Percentiles rank a stretch among this genome's conserved stretches.
Conservation (phyloP, 2,329 filamentous ascomycete genomes). For the Lithohypha guttulata region DNA sequence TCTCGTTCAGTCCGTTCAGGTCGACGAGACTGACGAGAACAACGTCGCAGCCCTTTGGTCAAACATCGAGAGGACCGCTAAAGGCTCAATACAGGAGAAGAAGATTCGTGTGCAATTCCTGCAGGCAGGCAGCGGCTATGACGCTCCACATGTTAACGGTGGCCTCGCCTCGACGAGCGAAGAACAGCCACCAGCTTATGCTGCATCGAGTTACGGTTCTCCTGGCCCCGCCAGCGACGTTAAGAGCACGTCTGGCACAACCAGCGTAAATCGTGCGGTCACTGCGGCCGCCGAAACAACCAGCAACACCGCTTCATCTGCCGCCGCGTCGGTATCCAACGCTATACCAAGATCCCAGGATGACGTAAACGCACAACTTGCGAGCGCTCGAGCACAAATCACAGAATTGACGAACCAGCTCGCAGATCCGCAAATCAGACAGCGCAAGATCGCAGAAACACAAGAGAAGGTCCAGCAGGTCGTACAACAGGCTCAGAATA, state of each 20-base stretch:
- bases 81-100: constrained; percentile 72
- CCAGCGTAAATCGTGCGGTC: constrained; percentile 20
- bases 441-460: constrained; percentile 57
- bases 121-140: constrained; percentile 49
- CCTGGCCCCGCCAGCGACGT: constrained; percentile 33
- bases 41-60: constrained; percentile 78
- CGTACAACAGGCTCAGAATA: constrained; percentile 44
- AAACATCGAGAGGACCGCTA: constrained; percentile 61
- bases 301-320: constrained; percentile 30
- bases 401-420: constrained; percentile 53
- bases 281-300: constrained; percentile 23
- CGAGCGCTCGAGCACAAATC: constrained; percentile 64
- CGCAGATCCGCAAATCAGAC: constrained; percentile 60
- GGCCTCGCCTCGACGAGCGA: constrained; percentile 26
- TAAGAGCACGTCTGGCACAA: constrained; percentile 17
- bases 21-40: constrained; percentile 70
- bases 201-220: constrained; percentile 42
- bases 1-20: constrained; percentile 80
- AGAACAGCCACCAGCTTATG: constrained; percentile 43
- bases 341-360: constrained; percentile 41
- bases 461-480: constrained; percentile 45
- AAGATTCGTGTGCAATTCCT: constrained; percentile 93
- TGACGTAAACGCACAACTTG: constrained; percentile 62
- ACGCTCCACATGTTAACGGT: constrained; percentile 23
- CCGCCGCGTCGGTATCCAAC: constrained; percentile 41